A percentile compares a stretch with the other conserved stretches of the same genome.
These are phyloP conservation scores for Paxillus ammoniavirescens DNA, from an alignment of 768 basidiomycete species.

Conservation along the genomic window DNA sequence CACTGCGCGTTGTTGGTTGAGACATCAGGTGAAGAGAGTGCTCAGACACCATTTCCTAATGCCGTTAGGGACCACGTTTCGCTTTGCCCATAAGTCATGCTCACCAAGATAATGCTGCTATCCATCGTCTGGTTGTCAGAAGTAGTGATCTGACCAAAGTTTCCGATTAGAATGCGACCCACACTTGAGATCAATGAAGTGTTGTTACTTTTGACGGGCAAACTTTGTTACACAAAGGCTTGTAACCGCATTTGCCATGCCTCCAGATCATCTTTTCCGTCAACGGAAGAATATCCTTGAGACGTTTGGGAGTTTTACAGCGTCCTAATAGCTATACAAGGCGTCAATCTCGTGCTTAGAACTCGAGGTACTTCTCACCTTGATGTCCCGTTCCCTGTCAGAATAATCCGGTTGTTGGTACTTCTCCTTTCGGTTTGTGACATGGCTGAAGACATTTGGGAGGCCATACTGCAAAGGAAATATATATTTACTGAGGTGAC, in stretches of 20 bases:
- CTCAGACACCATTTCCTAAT: slow-evolving; percentile 77
- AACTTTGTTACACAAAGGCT: slow-evolving; percentile 54
- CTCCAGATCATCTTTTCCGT: slow-evolving; percentile 64
- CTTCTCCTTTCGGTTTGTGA: slow-evolving; percentile 21
- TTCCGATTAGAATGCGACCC: neutral
- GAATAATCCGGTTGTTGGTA: slow-evolving; percentile 48
- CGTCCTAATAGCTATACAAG: slow-evolving; percentile 36
- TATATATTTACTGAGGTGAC: slow-evolving; percentile 77
- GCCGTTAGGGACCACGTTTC: slow-evolving; percentile 3
- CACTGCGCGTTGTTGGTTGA: slow-evolving; percentile 41
- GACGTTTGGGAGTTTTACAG: slow-evolving; percentile 71
- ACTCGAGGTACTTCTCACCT: slow-evolving; percentile 38
- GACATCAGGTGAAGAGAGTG: slow-evolving; percentile 53
- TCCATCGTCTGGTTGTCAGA: slow-evolving; percentile 48
- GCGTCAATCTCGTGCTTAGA: neutral
- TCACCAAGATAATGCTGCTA: slow-evolving; percentile 62
- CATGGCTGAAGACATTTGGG: slow-evolving; percentile 50
- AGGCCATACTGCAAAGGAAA: slow-evolving; percentile 82
- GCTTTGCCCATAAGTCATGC: slow-evolving; percentile 2
- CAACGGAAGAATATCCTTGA: slow-evolving; percentile 53
- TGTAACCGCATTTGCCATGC: slow-evolving; percentile 70
- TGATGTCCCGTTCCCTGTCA: slow-evolving; percentile 69
- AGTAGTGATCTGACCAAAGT: slow-evolving; percentile 35
- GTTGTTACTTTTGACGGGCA: slow-evolving; percentile 74
- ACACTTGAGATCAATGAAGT: neutral